Conservation (phyloP, 805 yeast species). For the Candida vaughaniae region DNA sequence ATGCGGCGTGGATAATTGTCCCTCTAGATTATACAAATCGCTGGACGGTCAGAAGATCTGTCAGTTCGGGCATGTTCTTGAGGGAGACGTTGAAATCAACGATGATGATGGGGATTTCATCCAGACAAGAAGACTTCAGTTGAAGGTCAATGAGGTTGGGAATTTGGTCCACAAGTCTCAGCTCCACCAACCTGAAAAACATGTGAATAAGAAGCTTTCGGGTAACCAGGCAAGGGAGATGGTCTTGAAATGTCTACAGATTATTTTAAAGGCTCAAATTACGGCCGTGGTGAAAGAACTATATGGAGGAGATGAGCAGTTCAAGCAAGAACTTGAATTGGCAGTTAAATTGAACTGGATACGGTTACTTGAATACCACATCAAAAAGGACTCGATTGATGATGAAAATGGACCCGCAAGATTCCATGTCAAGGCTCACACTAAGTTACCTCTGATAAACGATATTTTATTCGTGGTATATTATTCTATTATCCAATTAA, state of each 20-base stretch:
- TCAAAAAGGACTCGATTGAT: slow-evolving; percentile 7
- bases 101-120: slow-evolving; percentile 73
- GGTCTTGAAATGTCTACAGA: slow-evolving; percentile 9
- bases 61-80: slow-evolving; percentile 87
- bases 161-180: slow-evolving; percentile 7
- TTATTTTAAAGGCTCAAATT: slow-evolving; percentile 39
- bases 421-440: slow-evolving; percentile 11
- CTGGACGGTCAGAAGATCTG: slow-evolving; percentile 81
- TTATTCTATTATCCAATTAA: slow-evolving; percentile 47
- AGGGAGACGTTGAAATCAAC: slow-evolving; percentile 73
- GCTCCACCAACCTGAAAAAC: slow-evolving; percentile 4
- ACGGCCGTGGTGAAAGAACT: slow-evolving; percentile 34
- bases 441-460: slow-evolving; percentile 20
- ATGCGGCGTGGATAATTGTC: slow-evolving; percentile 91
- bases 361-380: slow-evolving; percentile 16
- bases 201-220: slow-evolving; percentile 2
- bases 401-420: not conserved
- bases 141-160: slow-evolving; percentile 19
- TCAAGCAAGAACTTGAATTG: slow-evolving; percentile 13
- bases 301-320: slow-evolving; percentile 18
- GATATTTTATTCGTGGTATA: slow-evolving; percentile 46
- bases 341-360: slow-evolving; percentile 36
- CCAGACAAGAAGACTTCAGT: slow-evolving; percentile 54
- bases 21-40: slow-evolving; percentile 68
- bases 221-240: slow-evolving; percentile 11